Conservation (phyloP, 371 early-diverging fungal species). For the Blakeslea trispora region DNA sequence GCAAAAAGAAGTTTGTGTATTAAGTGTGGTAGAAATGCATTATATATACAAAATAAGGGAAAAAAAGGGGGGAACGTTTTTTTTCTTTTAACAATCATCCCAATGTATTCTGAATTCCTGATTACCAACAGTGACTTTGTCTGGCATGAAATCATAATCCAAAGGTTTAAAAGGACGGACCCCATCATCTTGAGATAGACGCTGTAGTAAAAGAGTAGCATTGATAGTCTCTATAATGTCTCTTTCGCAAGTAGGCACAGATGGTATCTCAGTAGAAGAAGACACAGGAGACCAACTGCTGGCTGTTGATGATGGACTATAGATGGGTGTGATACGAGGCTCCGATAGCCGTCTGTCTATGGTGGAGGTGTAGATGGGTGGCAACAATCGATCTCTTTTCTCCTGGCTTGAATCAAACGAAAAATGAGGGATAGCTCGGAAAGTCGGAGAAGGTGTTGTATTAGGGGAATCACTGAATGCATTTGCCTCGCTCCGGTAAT, state of each 20-base stretch:
- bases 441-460: constrained; percentile 31
- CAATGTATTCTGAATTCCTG: constrained; percentile 29
- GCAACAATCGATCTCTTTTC: constrained; percentile 3
- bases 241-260: constrained; percentile 16
- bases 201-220: constrained; percentile 48
- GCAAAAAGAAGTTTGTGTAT: no score
- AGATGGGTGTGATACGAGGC: constrained; percentile 16
- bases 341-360: neutral
- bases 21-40: no score
- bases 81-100: constrained; percentile 11
- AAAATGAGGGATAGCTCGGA: constrained; percentile 23
- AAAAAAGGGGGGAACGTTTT: neutral
- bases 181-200: constrained; percentile 55
- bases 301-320: constrained; percentile 8
- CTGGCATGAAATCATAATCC: constrained; percentile 20
- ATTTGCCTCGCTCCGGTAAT: neutral
- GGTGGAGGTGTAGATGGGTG: constrained; percentile 5
- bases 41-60: neutral
- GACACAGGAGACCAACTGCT: constrained; percentile 11
- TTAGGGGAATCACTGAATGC: constrained; percentile 18
- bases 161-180: constrained; percentile 37
- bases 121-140: constrained; percentile 28
- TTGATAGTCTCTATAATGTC: constrained; percentile 52
- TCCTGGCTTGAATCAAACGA: constrained; percentile 3
- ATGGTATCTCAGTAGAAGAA: constrained; percentile 2